Evolutionary conservation across 2,329 filamentous ascomycete species (phyloP), one percentile per base, ranked within the genome.

Genomic region (Botrytis deweyae): DNA sequence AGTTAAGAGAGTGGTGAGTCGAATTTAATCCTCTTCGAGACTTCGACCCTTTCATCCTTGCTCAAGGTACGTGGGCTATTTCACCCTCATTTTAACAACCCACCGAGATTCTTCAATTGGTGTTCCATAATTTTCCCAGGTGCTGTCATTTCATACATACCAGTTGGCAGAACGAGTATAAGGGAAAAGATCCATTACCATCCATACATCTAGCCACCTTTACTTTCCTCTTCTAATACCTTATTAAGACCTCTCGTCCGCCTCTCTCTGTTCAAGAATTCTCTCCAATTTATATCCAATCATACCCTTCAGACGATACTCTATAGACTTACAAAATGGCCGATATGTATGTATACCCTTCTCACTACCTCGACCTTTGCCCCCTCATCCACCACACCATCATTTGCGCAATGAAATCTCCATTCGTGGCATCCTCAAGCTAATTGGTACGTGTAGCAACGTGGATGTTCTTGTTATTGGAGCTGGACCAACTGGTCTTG

Each of bases 401-500:
- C 29, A n/a, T 62, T 22, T 38, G n/a, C 16, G 12, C 42, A 33
- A 38, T 63, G 14, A 38, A 36, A 5, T 4, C 29, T 46, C 33
- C n/a, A 20, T 58, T 22, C 4, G 22, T 58, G 16, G 8, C n/a
- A 58, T 33, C n/a, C 29, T 68, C 29, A 25, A 59, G 25, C n/a
- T 73, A 71, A 66, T 71, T 76, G 62, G 76, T 25, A 18, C 69
- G 44, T 72, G 68, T 22, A 84, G 94, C 84, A 91, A 94, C 82
- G 94, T 98, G 83, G 96, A 99, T 86, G 92, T 99, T 80, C 93
- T 99, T 83, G 91, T 99, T 84, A 98, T 98, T 87, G 96, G 96
- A 82, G 95, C 95, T 85, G 96, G 96, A 82, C 96, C 96, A 80
- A 98, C 96, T 82, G 96, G 96, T 85, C 90, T 98, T 80, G 96